Percentiles rank a stretch among this genome's conserved stretches.
phyloP scores from a whole-genome alignment of 1,284 basidiomycete genomes.

The Sanguinoderma infundibulare region DNA sequence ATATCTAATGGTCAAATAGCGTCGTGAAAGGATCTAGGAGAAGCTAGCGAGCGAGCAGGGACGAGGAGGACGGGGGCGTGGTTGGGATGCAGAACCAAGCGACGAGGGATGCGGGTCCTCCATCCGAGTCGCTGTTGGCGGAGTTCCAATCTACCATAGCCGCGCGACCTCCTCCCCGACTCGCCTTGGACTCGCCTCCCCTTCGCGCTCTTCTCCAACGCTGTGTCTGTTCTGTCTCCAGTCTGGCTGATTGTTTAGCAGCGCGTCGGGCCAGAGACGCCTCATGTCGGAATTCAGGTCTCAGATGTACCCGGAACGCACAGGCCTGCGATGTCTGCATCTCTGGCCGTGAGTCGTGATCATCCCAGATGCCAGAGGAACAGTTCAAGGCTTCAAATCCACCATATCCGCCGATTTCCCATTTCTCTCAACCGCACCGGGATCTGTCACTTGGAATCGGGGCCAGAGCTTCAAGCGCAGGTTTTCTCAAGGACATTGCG shows the following conservation, averaged over 20 bases:
- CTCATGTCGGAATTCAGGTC: no score
- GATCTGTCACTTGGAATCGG: no score
- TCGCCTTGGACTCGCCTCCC: neutral
- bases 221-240: neutral
- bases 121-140: slow-evolving; percentile 20
- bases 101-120: slow-evolving; percentile 7
- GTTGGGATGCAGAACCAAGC: slow-evolving; percentile 22
- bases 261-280: no score
- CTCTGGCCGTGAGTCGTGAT: no score
- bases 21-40: slow-evolving; percentile 15
- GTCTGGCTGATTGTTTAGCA: neutral
- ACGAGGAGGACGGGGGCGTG: slow-evolving; percentile 8
- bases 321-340: neutral
- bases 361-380: neutral
- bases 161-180: slow-evolving; percentile 8
- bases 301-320: no score
- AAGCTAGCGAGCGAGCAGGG: slow-evolving; percentile 14
- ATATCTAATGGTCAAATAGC: slow-evolving; percentile 50
- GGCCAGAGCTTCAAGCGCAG: no score
- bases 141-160: slow-evolving; percentile 22
- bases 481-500: neutral
- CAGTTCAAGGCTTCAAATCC: neutral
- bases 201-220: neutral
- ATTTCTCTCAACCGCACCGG: no score
- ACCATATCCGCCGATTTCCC: neutral